Conservation (phyloP, 2,329 filamentous ascomycete genomes). For the Ophiostoma australiae region DNA sequence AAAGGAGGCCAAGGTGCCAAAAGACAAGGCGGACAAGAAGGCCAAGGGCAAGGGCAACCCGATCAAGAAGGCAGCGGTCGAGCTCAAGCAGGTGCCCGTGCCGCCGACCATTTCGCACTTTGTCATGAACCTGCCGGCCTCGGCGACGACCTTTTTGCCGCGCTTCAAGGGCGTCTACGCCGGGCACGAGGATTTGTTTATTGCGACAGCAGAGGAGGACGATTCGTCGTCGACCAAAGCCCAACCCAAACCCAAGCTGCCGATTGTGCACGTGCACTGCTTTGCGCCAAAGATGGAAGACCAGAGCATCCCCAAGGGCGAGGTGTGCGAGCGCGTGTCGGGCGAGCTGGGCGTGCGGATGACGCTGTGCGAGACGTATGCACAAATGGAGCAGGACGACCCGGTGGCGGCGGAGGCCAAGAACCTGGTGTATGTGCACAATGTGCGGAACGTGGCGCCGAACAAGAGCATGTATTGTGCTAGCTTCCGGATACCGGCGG, state of each 20-base stretch:
- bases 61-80: neutral
- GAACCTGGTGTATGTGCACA: conserved; percentile 53
- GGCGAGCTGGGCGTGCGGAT: conserved; percentile 56
- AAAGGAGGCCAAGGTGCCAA: neutral
- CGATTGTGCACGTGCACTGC: conserved; percentile 89
- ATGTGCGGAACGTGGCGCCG: conserved; percentile 83
- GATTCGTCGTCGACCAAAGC: conserved; percentile 29
- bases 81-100: conserved; percentile 41
- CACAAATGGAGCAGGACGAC: conserved; percentile 42
- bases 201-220: neutral
- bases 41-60: conserved; percentile 25
- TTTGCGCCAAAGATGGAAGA: conserved; percentile 80
- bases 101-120: conserved; percentile 84
- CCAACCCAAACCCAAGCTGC: conserved; percentile 46
- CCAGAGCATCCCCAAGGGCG: conserved; percentile 46
- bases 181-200: conserved; percentile 62
- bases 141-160: conserved; percentile 75
- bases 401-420: conserved; percentile 8
- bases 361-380: conserved; percentile 35
- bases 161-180: conserved; percentile 74
- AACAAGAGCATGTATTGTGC: conserved; percentile 97
- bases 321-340: conserved; percentile 64
- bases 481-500: conserved; percentile 75
- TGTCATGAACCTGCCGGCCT: conserved; percentile 95
- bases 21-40: neutral